Evolutionary conservation across 2,329 filamentous ascomycete species (phyloP).

Genomic region (Chaetomiaceae sp.): DNA sequence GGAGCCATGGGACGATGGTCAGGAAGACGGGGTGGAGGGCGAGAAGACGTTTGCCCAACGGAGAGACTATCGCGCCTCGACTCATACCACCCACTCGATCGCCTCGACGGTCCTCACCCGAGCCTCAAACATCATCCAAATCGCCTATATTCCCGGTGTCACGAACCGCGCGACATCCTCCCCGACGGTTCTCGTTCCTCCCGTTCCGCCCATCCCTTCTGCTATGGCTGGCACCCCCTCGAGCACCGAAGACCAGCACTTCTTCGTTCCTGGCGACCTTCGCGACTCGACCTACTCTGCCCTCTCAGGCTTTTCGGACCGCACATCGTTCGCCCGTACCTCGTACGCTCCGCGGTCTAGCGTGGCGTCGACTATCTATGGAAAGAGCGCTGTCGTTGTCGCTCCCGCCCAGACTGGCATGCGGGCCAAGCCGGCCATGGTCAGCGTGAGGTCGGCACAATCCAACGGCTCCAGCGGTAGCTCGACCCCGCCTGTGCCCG

Average conservation of each 20-base stretch:
- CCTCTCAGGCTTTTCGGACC: conserved; percentile 59
- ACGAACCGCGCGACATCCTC: conserved; percentile 83
- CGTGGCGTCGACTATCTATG: conserved; percentile 90
- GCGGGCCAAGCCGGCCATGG: conserved; percentile 82
- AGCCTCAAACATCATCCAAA: conserved; percentile 98
- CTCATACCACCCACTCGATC: conserved; percentile 83
- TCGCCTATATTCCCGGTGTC: conserved; percentile 96
- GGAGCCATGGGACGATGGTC: conserved; percentile 53
- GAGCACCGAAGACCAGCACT: conserved; percentile 72
- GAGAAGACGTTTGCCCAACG: conserved; percentile 50
- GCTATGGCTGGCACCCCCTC: conserved; percentile 52
- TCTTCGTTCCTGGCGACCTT: conserved; percentile 87
- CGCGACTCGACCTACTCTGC: conserved; percentile 88
- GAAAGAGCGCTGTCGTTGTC: conserved; percentile 80
- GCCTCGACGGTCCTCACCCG: conserved; percentile 93
- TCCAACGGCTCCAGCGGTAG: conserved; percentile 48
- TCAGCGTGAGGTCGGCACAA: conserved; percentile 76
- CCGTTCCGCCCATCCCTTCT: conserved; percentile 84
- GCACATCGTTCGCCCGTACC: conserved; percentile 56
- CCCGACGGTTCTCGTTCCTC: conserved; percentile 83
- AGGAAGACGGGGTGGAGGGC: conserved; percentile 43
- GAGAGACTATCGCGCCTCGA: conserved; percentile 66
- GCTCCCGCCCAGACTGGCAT: conserved; percentile 81
- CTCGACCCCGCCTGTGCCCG: conserved; percentile 65
- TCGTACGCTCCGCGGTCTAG: conserved; percentile 61